Percentiles rank a stretch among this genome's conserved stretches.
Conservation (phyloP, 495 filamentous ascomycete genomes). For the Penicillium ochrochloron region DNA sequence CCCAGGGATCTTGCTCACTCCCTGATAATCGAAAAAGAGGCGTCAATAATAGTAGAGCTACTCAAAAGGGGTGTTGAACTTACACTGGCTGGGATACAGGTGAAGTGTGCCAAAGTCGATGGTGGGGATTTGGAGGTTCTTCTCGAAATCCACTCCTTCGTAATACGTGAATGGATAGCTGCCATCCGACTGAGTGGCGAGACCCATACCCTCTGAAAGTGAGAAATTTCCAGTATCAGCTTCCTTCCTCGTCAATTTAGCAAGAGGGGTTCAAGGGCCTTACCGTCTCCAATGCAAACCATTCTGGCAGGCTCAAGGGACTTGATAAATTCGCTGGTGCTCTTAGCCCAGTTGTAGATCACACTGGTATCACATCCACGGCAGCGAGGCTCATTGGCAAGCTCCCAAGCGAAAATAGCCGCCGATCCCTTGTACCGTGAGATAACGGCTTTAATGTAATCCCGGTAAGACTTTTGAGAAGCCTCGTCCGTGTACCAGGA, state of each 20-base stretch:
- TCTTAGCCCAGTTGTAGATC: constrained; percentile 7
- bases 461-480: constrained; percentile 4
- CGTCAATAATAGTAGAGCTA: neutral
- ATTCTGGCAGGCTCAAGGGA: constrained; percentile 7
- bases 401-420: constrained; percentile 4
- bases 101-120: constrained; percentile 72
- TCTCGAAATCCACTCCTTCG: constrained; percentile 66
- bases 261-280: neutral
- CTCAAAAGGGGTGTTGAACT: neutral
- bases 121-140: constrained; percentile 57
- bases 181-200: constrained; percentile 38
- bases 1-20: constrained; percentile 10
- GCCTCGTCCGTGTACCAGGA: constrained; percentile 7
- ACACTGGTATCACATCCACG: constrained; percentile 9
- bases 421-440: constrained; percentile 1
- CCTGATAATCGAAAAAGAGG: neutral
- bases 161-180: constrained; percentile 61
- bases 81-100: constrained; percentile 54
- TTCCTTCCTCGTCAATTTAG: neutral
- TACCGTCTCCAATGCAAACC: constrained; percentile 11
- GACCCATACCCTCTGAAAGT: constrained; percentile 7
- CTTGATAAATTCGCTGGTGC: constrained; percentile 7
- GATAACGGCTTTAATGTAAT: constrained; percentile 6
- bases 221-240: neutral
- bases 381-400: constrained; percentile 8